A percentile compares a stretch with the other conserved stretches of the same genome.
Evolutionary conservation across 768 basidiomycete genomes (phyloP).

Genomic region (Galerina sulciceps): DNA sequence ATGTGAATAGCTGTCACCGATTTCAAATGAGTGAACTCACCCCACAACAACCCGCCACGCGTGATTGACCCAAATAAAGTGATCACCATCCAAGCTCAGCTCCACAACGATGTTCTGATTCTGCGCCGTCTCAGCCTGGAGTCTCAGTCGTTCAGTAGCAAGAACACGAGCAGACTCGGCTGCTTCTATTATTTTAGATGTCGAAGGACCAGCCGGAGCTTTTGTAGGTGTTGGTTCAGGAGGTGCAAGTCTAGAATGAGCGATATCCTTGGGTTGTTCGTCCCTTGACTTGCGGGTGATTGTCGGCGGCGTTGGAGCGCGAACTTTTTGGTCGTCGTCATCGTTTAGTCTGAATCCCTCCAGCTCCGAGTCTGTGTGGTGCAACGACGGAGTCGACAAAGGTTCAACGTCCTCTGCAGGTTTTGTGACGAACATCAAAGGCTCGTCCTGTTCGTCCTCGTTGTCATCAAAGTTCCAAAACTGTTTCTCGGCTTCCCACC

Average conservation of each 20-base stretch:
- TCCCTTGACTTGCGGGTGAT: slow-evolving; percentile 62
- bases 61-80: slow-evolving; percentile 95
- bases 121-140: slow-evolving; percentile 94
- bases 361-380: slow-evolving; percentile 44
- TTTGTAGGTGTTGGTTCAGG: slow-evolving; percentile 39
- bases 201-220: slow-evolving; percentile 32
- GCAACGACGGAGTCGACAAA: slow-evolving; percentile 31
- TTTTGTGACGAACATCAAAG: slow-evolving; percentile 92
- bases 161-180: slow-evolving; percentile 82
- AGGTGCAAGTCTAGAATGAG: slow-evolving; percentile 33
- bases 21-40: slow-evolving; percentile 46
- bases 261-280: slow-evolving; percentile 53
- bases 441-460: slow-evolving; percentile 89
- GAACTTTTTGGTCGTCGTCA: slow-evolving; percentile 57
- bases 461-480: slow-evolving; percentile 99
- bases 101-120: slow-evolving; percentile 97
- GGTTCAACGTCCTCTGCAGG: slow-evolving; percentile 65
- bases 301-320: slow-evolving; percentile 46
- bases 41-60: slow-evolving; percentile 93
- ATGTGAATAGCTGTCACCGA: not conserved
- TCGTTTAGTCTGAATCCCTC: slow-evolving; percentile 53
- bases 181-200: slow-evolving; percentile 53
- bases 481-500: slow-evolving; percentile 99
- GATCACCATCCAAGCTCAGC: slow-evolving; percentile 90
- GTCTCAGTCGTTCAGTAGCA: slow-evolving; percentile 84